Conservation (phyloP, 306 rosid species). For the Inga leiocalycina region DNA sequence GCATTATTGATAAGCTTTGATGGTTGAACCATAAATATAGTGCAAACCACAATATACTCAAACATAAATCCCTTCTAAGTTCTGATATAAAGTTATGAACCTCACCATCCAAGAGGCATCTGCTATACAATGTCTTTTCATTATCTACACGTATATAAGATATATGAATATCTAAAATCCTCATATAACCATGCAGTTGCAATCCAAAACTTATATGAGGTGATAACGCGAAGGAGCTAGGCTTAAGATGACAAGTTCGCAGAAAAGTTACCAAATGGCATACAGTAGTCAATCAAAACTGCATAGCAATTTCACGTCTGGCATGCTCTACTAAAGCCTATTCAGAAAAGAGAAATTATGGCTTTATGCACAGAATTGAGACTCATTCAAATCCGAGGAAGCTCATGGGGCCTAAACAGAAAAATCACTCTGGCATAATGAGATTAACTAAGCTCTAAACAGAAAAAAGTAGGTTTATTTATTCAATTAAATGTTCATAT, state of each 20-base stretch:
- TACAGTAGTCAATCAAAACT: not conserved
- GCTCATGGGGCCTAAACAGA: not conserved
- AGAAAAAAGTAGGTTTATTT: not conserved
- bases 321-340: not conserved
- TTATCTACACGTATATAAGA: not conserved
- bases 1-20: conserved; percentile 1
- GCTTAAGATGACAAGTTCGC: not conserved
- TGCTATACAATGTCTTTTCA: not conserved
- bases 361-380: not conserved
- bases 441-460: not conserved
- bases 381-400: not conserved
- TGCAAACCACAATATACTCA: not conserved
- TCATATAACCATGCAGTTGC: not conserved
- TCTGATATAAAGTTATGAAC: not conserved
- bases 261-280: not conserved
- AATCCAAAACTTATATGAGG: not conserved
- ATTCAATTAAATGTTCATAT: not conserved
- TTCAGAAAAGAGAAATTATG: not conserved
- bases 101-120: not conserved
- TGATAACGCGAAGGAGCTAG: not conserved
- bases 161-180: not conserved
- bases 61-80: not conserved
- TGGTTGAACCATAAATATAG: not conserved
- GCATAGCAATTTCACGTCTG: not conserved
- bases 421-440: not conserved